Percentiles rank a stretch among this genome's conserved stretches.
phyloP scores from a whole-genome alignment of 164 flowering plant genomes.

The Euptelea pleiosperma region DNA sequence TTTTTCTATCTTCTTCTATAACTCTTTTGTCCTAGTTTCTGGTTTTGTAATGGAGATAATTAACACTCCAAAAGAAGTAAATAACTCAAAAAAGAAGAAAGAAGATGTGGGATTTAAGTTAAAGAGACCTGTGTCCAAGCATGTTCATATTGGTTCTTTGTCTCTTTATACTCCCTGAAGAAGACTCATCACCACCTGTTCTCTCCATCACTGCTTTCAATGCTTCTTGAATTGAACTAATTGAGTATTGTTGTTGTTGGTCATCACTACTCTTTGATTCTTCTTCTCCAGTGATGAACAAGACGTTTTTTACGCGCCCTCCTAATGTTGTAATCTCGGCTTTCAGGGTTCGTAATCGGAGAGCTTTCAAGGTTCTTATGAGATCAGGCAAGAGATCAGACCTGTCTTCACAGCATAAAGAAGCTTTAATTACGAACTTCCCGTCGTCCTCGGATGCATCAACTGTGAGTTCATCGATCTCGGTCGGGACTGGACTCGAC shows the following conservation, averaged over 20 bases:
- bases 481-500: constrained; percentile 74
- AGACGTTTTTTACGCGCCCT: constrained; percentile 76
- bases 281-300: constrained; percentile 66
- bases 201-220: constrained; percentile 77
- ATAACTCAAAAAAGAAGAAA: constrained; percentile 1
- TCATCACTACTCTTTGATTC: constrained; percentile 15
- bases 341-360: constrained; percentile 66
- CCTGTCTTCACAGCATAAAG: constrained; percentile 90
- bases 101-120: too few species aligned
- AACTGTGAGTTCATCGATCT: constrained; percentile 71
- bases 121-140: constrained; percentile 51
- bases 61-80: too few species aligned
- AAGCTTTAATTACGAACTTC: constrained; percentile 68
- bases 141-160: constrained; percentile 61
- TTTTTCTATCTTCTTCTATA: too few species aligned
- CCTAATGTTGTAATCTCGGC: constrained; percentile 95
- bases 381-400: constrained; percentile 82
- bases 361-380: constrained; percentile 75
- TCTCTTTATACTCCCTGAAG: constrained; percentile 67
- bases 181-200: constrained; percentile 47
- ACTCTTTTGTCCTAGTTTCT: too few species aligned
- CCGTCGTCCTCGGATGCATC: constrained; percentile 73
- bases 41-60: too few species aligned
- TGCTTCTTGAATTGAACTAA: constrained; percentile 66
- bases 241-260: constrained; percentile 37